Conservation (phyloP, 179 eudicot genomes). For the Spinacia oleracea region DNA sequence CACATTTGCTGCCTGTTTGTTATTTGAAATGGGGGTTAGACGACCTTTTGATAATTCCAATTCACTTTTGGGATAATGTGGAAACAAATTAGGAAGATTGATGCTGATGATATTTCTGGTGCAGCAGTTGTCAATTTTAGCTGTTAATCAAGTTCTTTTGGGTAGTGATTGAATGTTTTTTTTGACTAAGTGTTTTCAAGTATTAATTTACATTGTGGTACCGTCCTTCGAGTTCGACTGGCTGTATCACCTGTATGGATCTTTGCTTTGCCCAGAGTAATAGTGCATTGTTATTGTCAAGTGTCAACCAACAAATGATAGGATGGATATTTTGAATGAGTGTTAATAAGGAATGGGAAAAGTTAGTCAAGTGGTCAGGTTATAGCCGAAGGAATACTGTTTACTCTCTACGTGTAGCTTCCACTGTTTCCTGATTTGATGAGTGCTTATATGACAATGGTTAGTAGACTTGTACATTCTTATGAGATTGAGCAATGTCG, state of each 20-base stretch:
- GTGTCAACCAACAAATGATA: background rate
- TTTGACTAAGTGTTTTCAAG: background rate
- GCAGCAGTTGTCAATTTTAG: background rate
- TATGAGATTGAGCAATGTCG: background rate
- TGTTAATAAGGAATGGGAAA: background rate
- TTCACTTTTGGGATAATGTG: background rate
- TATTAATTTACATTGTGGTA: background rate
- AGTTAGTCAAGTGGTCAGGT: background rate
- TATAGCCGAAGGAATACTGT: background rate
- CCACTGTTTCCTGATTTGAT: background rate
- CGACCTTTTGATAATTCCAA: background rate
- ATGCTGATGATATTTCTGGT: background rate
- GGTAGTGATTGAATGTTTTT: background rate
- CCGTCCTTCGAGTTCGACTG: too few species aligned
- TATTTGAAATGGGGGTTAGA: too few species aligned
- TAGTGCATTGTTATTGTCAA: background rate
- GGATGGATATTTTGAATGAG: background rate
- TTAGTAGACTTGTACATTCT: background rate
- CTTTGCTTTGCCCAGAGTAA: background rate
- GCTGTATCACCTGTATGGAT: background rate
- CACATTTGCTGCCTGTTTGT: background rate
- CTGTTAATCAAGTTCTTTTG: background rate
- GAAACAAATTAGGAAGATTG: background rate
- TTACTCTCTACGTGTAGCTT: background rate
- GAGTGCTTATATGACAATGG: background rate